Evolutionary conservation across 495 filamentous ascomycete genomes (phyloP).

Genomic region (Penicillium parvum): DNA sequence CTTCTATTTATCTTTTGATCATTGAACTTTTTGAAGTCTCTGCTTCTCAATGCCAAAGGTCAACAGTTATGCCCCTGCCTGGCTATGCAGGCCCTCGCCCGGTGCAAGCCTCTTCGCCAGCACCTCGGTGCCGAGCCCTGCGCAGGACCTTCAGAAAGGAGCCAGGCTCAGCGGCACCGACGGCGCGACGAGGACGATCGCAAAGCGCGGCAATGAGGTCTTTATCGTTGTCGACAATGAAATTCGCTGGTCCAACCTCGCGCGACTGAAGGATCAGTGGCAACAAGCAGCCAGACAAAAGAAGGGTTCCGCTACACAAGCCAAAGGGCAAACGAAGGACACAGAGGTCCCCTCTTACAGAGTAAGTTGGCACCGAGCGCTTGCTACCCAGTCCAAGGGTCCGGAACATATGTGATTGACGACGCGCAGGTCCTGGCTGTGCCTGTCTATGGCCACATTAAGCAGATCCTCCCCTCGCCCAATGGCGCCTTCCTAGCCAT

Average conservation of each 20-base stretch:
- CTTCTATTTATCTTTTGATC: not conserved
- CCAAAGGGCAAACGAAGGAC: slow-evolving; percentile 7
- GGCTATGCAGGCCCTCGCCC: slow-evolving; percentile 71
- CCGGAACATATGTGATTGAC: slow-evolving; percentile 11
- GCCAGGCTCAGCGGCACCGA: slow-evolving; percentile 35
- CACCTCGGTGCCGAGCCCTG: slow-evolving; percentile 31
- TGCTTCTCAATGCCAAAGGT: slow-evolving; percentile 79
- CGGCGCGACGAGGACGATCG: slow-evolving; percentile 65
- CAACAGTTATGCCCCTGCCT: slow-evolving; percentile 73
- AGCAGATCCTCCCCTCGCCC: slow-evolving; percentile 77
- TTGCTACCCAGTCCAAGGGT: not conserved
- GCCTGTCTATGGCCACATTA: slow-evolving; percentile 68
- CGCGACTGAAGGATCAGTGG: slow-evolving; percentile 68
- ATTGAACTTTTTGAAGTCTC: too few species aligned
- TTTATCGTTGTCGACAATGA: slow-evolving; percentile 82
- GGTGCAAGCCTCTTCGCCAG: slow-evolving; percentile 67
- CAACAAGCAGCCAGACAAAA: slow-evolving; percentile 40
- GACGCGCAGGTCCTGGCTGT: slow-evolving; percentile 59
- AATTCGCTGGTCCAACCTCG: slow-evolving; percentile 80
- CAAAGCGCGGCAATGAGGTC: slow-evolving; percentile 69
- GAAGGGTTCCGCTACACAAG: slow-evolving; percentile 20
- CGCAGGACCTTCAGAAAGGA: slow-evolving; percentile 26
- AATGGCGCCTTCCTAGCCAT: slow-evolving; percentile 75
- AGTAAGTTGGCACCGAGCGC: slow-evolving; percentile 17
- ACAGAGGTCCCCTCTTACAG: slow-evolving; percentile 25